A percentile compares a stretch with the other conserved stretches of the same genome.
Conservation (phyloP, 2,329 filamentous ascomycete species). For the Nigrospora osmanthi region DNA sequence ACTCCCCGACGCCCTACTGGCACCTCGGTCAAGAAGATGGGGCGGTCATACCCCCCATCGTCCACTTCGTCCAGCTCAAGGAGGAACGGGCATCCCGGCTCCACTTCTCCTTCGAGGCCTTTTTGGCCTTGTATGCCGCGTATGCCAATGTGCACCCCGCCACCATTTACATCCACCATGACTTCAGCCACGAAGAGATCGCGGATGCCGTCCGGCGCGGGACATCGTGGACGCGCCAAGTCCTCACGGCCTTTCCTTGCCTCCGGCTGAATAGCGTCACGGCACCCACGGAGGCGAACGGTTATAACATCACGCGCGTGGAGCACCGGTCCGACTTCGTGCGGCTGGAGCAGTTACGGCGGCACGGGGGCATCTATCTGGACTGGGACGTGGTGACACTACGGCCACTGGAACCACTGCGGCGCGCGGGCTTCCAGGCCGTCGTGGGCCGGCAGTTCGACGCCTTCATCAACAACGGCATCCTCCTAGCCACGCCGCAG, state of each 20-base stretch:
- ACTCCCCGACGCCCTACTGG: not conserved
- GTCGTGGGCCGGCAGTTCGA: constrained; percentile 15
- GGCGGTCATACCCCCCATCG: constrained; percentile 12
- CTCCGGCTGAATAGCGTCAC: constrained; percentile 9
- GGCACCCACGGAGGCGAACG: constrained; percentile 7
- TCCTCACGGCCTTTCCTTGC: constrained; percentile 10
- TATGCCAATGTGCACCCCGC: constrained; percentile 11
- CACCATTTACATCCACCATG: constrained; percentile 18
- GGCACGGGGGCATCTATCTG: constrained; percentile 18
- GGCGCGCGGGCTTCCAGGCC: constrained; percentile 13
- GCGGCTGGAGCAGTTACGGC: constrained; percentile 13
- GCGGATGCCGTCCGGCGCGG: constrained; percentile 4
- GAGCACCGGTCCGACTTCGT: constrained; percentile 20
- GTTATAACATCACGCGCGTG: constrained; percentile 7
- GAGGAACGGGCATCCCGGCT: constrained; percentile 7
- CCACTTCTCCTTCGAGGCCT: constrained; percentile 12
- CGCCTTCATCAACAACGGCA: constrained; percentile 1
- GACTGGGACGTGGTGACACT: constrained; percentile 18
- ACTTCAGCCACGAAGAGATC: constrained; percentile 4
- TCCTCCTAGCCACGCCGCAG: constrained; percentile 5
- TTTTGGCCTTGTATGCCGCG: constrained; percentile 16
- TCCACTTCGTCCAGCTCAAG: constrained; percentile 17
- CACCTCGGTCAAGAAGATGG: not conserved
- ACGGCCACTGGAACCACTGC: constrained; percentile 11
- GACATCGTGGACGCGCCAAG: constrained; percentile 12